Conservation (phyloP, 2,329 filamentous ascomycete genomes). For the Neurospora crassa region DNA sequence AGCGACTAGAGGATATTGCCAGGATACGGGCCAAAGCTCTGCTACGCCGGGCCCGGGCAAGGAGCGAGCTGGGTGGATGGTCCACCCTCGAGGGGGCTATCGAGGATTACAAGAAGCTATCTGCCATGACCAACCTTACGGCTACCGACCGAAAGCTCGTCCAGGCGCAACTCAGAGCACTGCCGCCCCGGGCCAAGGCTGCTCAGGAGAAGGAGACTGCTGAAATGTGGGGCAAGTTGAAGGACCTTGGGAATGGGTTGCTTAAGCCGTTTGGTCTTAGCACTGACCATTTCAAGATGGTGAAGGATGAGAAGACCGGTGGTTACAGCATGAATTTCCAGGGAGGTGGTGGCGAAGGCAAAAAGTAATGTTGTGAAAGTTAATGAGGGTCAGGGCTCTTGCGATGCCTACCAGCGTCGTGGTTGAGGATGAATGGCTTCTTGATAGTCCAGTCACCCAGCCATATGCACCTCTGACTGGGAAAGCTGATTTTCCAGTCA, state of each 20-base stretch:
- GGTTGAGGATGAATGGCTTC: no score
- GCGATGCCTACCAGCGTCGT: no score
- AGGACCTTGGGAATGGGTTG: slow-evolving; percentile 82
- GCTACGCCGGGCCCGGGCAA: slow-evolving; percentile 66
- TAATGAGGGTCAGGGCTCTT: no score
- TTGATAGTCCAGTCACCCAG: background rate
- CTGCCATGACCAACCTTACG: slow-evolving; percentile 49
- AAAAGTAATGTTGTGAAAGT: background rate
- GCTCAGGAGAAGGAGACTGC: slow-evolving; percentile 82
- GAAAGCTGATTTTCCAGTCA: background rate
- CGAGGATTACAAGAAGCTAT: slow-evolving; percentile 68
- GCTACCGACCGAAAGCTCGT: slow-evolving; percentile 59
- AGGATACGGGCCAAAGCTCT: slow-evolving; percentile 77
- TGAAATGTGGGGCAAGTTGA: slow-evolving; percentile 97
- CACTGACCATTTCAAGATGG: slow-evolving; percentile 91
- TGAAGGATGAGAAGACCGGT: slow-evolving; percentile 79
- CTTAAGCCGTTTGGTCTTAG: slow-evolving; percentile 88
- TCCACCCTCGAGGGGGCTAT: slow-evolving; percentile 65
- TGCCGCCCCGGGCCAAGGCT: slow-evolving; percentile 62
- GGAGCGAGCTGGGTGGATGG: slow-evolving; percentile 67
- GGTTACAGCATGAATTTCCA: slow-evolving; percentile 89
- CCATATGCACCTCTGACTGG: background rate
- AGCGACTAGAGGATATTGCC: slow-evolving; percentile 52
- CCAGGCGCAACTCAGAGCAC: slow-evolving; percentile 49
- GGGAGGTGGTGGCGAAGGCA: slow-evolving; percentile 8